Evolutionary conservation across 1,284 basidiomycete species (phyloP).

Genomic region (Peniophora sp.): DNA sequence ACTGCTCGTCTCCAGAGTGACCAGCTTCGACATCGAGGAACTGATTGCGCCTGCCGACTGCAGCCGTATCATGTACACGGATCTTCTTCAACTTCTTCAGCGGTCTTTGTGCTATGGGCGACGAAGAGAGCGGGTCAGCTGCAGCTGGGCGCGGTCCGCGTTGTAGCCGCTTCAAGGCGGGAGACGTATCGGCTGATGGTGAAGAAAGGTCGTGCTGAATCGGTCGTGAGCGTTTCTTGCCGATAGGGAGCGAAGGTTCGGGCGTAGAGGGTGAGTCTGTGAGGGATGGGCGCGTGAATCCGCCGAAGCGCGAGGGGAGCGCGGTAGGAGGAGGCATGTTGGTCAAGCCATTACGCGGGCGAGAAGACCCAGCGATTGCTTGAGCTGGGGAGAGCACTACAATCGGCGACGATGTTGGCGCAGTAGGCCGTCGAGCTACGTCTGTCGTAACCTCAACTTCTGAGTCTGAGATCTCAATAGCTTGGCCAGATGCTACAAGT

Average conservation of each 20-base stretch:
- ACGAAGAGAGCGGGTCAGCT: slow-evolving; percentile 15
- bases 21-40: slow-evolving; percentile 61
- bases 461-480: slow-evolving; percentile 1
- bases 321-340: slow-evolving; percentile 35
- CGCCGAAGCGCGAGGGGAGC: slow-evolving; percentile 20
- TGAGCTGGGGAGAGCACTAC: slow-evolving; percentile 3
- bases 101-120: slow-evolving; percentile 13
- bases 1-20: slow-evolving; percentile 76
- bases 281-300: slow-evolving; percentile 5
- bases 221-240: slow-evolving; percentile 24
- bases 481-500: not conserved
- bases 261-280: slow-evolving; percentile 20
- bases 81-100: slow-evolving; percentile 26
- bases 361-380: not conserved
- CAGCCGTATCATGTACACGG: slow-evolving; percentile 22
- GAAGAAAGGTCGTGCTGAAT: slow-evolving; percentile 30
- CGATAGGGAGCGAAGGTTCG: slow-evolving; percentile 46
- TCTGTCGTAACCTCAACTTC: slow-evolving; percentile 36
- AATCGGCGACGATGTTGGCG: slow-evolving; percentile 2
- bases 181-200: slow-evolving; percentile 26
- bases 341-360: not conserved
- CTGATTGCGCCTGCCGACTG: slow-evolving; percentile 33
- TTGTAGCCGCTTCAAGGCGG: slow-evolving; percentile 38
- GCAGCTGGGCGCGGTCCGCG: slow-evolving; percentile 19
- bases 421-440: slow-evolving; percentile 7